Evolutionary conservation across 176 grass and related monocot genomes (phyloP).

Genomic region (Oryza nivara): DNA sequence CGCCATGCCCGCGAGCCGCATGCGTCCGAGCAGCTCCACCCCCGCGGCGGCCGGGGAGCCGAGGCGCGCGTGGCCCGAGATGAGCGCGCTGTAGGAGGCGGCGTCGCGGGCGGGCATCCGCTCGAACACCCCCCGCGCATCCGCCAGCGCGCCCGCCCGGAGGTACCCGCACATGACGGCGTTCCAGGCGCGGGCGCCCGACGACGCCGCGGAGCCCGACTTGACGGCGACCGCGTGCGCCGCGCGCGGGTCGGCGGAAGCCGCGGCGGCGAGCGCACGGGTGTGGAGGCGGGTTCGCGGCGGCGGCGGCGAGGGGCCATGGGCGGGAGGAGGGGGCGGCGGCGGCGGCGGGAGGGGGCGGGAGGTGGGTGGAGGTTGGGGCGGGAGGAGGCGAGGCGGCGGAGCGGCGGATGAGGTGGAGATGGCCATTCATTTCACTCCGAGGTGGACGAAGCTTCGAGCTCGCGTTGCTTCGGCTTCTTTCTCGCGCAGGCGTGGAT

Average conservation of each 20-base stretch:
- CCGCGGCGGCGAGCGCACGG: background rate
- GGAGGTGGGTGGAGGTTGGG: background rate
- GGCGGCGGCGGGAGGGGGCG: background rate
- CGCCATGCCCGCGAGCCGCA: constrained; percentile 41
- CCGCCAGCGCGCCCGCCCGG: constrained; percentile 42
- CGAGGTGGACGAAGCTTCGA: background rate
- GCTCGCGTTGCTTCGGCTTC: too few species aligned
- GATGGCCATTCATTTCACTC: constrained; percentile 58
- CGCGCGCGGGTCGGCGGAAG: constrained; percentile 43
- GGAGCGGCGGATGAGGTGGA: constrained; percentile 48
- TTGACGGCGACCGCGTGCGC: constrained; percentile 44
- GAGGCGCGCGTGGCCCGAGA: constrained; percentile 57
- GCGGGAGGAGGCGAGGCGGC: too few species aligned
- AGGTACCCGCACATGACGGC: constrained; percentile 61
- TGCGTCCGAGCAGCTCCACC: constrained; percentile 38
- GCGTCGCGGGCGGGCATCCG: constrained; percentile 43
- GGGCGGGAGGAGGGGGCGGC: background rate
- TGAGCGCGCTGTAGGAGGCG: constrained; percentile 59
- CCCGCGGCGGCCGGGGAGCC: constrained; percentile 18
- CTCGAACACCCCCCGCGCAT: constrained; percentile 51
- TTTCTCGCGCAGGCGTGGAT: too few species aligned
- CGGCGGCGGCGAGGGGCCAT: background rate
- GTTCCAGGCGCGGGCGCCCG: constrained; percentile 37
- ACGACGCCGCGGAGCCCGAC: constrained; percentile 22
- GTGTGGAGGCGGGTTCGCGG: background rate